Base-by-base conservation (phyloP, 2,329 filamentous ascomycete species). In the Ambrosiella cleistominuta region DNA sequence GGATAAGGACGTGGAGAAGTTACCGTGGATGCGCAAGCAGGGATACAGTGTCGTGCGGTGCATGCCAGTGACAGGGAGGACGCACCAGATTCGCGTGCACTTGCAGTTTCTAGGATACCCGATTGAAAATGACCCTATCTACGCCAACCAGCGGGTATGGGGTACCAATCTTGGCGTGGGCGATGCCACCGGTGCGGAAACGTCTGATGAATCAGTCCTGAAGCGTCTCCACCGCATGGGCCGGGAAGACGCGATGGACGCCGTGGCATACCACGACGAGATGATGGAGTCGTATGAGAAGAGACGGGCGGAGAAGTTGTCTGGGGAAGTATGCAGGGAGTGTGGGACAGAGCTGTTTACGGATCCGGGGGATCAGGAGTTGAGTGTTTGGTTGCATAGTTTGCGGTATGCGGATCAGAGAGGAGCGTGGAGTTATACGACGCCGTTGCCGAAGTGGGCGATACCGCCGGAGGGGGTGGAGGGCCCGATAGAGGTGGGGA, bases 81-180 rank as follows among this genome's bases (percentile, higher is more conserved):
- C 93, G 11, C 93, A 98, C 66, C 93, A 98, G 69, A 79, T 98
- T 54, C 82, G 93, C 39, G 93, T 98, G 15, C 93, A 98, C 66
- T 76, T 98, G 13, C 93, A 98, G 67, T 95, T 88, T 68, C 75
- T 98, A 2, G 93, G 93, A 1, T 86, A 97, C 67, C 93, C 93
- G 1, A 97, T 98, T 64, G 83, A 88, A 63, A 98, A 98, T 68
- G 93, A 98, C 67, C 93, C 93, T 7, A 97, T 98, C 64, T 98
- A 98, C 69, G 89, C 88, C 65, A 98, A 98, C 67, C 83, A 88
- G 66, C 82, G 83, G 59, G 93, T 98, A 9, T 98, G 95, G 75
- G 93, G 93, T 0, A 75, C 83, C 0, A 78, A 83, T 8, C 79
- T 98, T 0, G 93, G 88, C 13, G 79, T 71, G 57, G 74, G 78